Percentiles rank a stretch among this genome's conserved stretches.
phyloP scores from a whole-genome alignment of 257 asterid genomes.

The Solanum paucissectum region DNA sequence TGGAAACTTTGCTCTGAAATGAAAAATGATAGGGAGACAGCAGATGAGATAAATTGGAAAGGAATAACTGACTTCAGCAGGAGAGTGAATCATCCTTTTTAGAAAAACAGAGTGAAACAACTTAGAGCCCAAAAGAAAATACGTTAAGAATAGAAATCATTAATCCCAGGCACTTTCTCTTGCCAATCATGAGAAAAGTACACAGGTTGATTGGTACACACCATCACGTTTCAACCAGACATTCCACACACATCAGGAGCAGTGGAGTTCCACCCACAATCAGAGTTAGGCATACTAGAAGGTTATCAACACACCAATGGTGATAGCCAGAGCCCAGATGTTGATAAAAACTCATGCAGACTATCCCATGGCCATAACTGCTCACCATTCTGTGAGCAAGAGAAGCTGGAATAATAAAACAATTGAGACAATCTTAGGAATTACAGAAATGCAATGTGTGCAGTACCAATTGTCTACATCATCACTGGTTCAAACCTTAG shows the following conservation, averaged over 20 bases:
- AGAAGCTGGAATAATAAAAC: background rate
- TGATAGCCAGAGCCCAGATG: background rate
- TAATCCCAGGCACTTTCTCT: background rate
- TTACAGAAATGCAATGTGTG: background rate
- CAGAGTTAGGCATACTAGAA: background rate
- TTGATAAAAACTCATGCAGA: background rate
- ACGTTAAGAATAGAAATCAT: background rate
- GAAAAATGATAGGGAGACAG: background rate
- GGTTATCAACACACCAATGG: background rate
- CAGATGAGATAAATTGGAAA: background rate
- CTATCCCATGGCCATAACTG: background rate
- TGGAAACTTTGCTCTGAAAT: background rate
- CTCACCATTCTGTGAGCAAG: background rate
- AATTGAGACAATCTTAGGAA: background rate
- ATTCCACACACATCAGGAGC: background rate
- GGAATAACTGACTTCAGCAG: background rate
- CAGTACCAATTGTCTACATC: background rate
- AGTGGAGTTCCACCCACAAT: background rate
- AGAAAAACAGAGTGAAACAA: background rate
- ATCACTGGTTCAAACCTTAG: background rate
- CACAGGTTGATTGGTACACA: background rate
- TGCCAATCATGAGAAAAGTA: background rate
- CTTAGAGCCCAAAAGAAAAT: background rate
- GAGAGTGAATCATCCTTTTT: background rate
- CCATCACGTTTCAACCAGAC: background rate